A percentile compares a stretch with the other conserved stretches of the same genome.
Evolutionary conservation across 352 stramenopile species (phyloP).

Genomic region (Phytopythium mirpurense): DNA sequence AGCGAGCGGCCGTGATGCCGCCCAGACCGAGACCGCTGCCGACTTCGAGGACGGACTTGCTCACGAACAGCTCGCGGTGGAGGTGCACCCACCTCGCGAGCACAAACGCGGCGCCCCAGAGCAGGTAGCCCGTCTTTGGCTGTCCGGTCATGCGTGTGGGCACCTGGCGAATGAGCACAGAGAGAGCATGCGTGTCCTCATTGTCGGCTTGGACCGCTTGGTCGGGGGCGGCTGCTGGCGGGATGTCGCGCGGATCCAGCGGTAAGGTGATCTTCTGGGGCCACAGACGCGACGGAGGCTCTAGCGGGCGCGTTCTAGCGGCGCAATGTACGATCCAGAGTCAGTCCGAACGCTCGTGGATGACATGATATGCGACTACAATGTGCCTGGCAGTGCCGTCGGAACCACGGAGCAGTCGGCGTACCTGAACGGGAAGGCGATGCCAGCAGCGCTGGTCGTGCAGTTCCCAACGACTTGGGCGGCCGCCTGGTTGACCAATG

Average conservation of each 20-base stretch:
- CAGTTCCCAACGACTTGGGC: slow-evolving; percentile 63
- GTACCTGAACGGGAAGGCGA: slow-evolving; percentile 58
- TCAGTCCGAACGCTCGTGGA: background rate
- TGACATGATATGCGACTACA: too few relatives aligned
- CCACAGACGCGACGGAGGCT: slow-evolving; percentile 41
- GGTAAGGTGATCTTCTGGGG: slow-evolving; percentile 55
- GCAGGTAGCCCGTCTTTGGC: slow-evolving; percentile 78
- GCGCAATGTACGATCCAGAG: background rate
- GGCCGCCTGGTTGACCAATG: slow-evolving; percentile 29
- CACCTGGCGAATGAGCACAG: slow-evolving; percentile 78
- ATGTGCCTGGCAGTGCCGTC: too few relatives aligned
- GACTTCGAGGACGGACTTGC: slow-evolving; percentile 75
- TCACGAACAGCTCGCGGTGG: slow-evolving; percentile 64
- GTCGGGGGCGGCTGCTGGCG: background rate
- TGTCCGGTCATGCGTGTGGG: slow-evolving; percentile 81
- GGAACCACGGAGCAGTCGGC: background rate
- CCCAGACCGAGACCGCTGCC: slow-evolving; percentile 77
- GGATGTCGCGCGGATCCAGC: slow-evolving; percentile 47
- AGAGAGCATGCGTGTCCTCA: slow-evolving; percentile 11
- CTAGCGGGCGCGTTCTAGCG: slow-evolving; percentile 51
- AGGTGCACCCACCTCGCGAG: slow-evolving; percentile 79
- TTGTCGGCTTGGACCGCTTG: slow-evolving; percentile 6
- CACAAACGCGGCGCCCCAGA: slow-evolving; percentile 81
- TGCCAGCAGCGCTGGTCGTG: slow-evolving; percentile 50
- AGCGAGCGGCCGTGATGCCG: slow-evolving; percentile 71